phyloP scores from a whole-genome alignment of 148 eudicot genomes.

The Vaccinium macrocarpon region DNA sequence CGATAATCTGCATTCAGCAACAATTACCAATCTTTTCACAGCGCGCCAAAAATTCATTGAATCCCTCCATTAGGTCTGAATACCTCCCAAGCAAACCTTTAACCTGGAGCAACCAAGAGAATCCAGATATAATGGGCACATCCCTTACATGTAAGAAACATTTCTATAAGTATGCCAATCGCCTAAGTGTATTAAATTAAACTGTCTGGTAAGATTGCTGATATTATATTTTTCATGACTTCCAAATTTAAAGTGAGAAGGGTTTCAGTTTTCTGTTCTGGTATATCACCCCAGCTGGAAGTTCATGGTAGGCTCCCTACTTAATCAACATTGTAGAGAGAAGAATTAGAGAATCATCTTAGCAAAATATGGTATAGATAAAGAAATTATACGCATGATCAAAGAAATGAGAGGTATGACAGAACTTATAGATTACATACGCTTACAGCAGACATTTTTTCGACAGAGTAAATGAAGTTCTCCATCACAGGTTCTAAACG shows the following conservation, averaged over 20 bases:
- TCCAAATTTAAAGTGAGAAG: background rate
- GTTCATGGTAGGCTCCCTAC: background rate
- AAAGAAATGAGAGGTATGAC: background rate
- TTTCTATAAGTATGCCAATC: background rate
- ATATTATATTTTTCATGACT: background rate
- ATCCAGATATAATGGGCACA: slow-evolving; percentile 12
- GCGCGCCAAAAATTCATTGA: slow-evolving; percentile 44
- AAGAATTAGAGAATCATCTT: background rate
- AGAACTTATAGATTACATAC: background rate
- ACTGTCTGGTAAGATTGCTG: background rate
- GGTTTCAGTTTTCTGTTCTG: background rate
- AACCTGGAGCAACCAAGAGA: slow-evolving; percentile 37
- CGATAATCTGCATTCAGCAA: slow-evolving; percentile 3
- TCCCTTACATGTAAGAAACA: slow-evolving; percentile 8
- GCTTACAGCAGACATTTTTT: background rate
- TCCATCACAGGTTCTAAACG: background rate
- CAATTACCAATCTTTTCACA: slow-evolving; percentile 47
- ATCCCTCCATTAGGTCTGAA: slow-evolving; percentile 49
- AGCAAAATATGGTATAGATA: background rate
- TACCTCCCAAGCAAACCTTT: slow-evolving; percentile 36
- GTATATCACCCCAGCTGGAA: background rate
- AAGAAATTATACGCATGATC: background rate
- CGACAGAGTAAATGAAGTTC: too few relatives aligned
- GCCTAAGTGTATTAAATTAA: background rate
- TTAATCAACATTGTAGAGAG: background rate